Base-by-base conservation (phyloP, 208 protist genomes). In the Crithidia sp. region DNA sequence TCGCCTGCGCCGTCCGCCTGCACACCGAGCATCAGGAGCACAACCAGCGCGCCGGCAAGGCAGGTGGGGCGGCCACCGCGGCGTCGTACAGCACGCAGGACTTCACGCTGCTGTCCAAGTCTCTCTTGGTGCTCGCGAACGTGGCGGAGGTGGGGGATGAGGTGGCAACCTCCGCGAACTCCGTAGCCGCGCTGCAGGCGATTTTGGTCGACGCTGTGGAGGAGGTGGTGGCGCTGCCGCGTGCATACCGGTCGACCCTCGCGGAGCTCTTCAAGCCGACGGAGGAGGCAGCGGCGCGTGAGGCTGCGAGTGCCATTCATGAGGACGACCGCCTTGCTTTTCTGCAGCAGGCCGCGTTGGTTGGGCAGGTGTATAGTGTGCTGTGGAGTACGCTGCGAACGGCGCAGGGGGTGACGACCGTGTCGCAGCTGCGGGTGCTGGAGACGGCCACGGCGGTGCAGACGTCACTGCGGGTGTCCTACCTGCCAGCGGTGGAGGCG, bases 111-210 rank as follows among this genome's bases (percentile, higher is more conserved):
- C 68, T 94, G 47, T 77, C 81, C 6, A 77, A 70, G 61, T 84
- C 79, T 57, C 47, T 92, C 28, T 63, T 82, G 37, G 74, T 89
- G 45, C 65, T 92, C 7, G 71, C 62, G 2, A 83, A 92, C 57
- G 60, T 89, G 50, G 77, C 78, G 17, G 78, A 82, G 37, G 55
- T 84, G 16, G 85, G 86, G 9, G 84, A 91, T 63, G 77, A 83
- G 19, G 73, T 85, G 40, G 76, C 83, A 0, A 77, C 67, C 3
- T 91, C 86, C 5, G 58, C 71, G 44, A 95, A 95, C 76, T 83
- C 88, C n/a, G 65, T 95, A 39, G 86, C 90, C 13, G 86, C 83
- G n/a, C 74, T 95, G 43, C 82, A 93, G 56, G 75, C 74, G 3
- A 65, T 95, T 6, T 61, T 95, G 62, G 47, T 68, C 13, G 82